These are phyloP conservation scores for Mollisiaceae sp. DNA, from an alignment of 2,329 filamentous ascomycete species.

Conservation along the genomic window DNA sequence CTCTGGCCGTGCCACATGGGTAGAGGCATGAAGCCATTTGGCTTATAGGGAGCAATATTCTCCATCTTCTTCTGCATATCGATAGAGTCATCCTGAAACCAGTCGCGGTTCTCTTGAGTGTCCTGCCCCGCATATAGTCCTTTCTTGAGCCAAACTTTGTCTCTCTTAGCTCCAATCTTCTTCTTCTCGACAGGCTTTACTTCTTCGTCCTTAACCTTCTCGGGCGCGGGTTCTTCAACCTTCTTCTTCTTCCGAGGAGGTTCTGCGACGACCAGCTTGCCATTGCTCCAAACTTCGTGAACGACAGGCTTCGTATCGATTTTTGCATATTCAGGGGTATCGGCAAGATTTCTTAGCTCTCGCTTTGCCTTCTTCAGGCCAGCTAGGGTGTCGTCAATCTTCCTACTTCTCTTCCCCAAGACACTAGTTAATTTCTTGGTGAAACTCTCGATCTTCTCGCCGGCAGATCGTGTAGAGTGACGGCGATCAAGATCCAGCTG, in stretches of 20 bases:
- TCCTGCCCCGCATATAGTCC: slow-evolving; percentile 89
- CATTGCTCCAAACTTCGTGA: slow-evolving; percentile 68
- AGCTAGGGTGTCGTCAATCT: slow-evolving; percentile 51
- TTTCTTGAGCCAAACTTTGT: slow-evolving; percentile 68
- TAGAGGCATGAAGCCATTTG: slow-evolving; percentile 68
- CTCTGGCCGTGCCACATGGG: slow-evolving; percentile 81
- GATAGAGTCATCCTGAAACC: slow-evolving; percentile 34
- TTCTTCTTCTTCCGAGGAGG: slow-evolving; percentile 45
- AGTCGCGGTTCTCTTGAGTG: slow-evolving; percentile 27
- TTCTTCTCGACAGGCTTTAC: slow-evolving; percentile 13
- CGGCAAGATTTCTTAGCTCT: slow-evolving; percentile 63
- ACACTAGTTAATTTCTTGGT: slow-evolving; percentile 54
- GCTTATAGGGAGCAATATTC: slow-evolving; percentile 53
- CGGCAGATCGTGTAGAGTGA: slow-evolving; percentile 50
- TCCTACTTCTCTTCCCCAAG: slow-evolving; percentile 65
- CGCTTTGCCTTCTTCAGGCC: slow-evolving; percentile 55
- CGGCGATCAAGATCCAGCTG: slow-evolving; percentile 39
- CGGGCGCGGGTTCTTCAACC: slow-evolving; percentile 39
- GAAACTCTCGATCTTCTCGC: slow-evolving; percentile 49
- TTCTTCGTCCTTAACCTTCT: slow-evolving; percentile 12
- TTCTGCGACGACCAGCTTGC: slow-evolving; percentile 58
- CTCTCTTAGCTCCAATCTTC: slow-evolving; percentile 30
- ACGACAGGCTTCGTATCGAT: slow-evolving; percentile 63
- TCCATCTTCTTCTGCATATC: slow-evolving; percentile 58
- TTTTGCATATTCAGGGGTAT: slow-evolving; percentile 66